Evolutionary conservation across 495 filamentous ascomycete species (phyloP), one percentile per base, ranked within the genome.

Genomic region (Chaetomidium leptoderma): DNA sequence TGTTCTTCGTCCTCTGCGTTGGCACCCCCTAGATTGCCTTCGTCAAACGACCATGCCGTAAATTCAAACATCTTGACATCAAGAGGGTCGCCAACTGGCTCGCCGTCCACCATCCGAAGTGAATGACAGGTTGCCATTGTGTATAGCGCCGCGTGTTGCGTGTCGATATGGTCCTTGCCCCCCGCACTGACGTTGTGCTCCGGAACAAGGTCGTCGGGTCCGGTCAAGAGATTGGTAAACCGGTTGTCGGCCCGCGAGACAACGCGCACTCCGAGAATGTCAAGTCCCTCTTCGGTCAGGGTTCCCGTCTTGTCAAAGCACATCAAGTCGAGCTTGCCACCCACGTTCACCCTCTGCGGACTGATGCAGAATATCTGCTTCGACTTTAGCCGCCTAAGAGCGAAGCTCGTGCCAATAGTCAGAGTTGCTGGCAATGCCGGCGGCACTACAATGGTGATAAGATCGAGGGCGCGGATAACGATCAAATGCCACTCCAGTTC

Each of bases 21-120:
- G 65, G 81, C 75, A 29, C 76, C 68, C 26, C 77, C 76, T 60
- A 86, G 81, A 35, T 81, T 86, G 4, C 91, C 89, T 74, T 99
- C 93, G 67, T 96, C 86, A 62, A 86, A 99, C 2, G 83, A 81
- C 95, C 95, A 99, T 6, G 83, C 82, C 1, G 95, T 99, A 64
- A 96, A 99, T 64, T 96, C 86, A 67, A 99, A 99, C 95, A 99
- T 99, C 67, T 97, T 97, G 44, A 97, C 75, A 70, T 99, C 95
- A 14, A 99, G 78, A 30, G 95, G 95, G 71, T 99, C 95, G 6
- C 95, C 95, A 21, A 99, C 75, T 16, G 96, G 77, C 63, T 97
- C 90, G 42, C 81, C 85, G 59, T 99, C 92, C 16, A 97, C 85
- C 35, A 86, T 80, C 29, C 91, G 83, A 16, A 99, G 77, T 3